Evolutionary conservation across 176 grass and related monocot genomes (phyloP).

Genomic region (Triticum monococcum): DNA sequence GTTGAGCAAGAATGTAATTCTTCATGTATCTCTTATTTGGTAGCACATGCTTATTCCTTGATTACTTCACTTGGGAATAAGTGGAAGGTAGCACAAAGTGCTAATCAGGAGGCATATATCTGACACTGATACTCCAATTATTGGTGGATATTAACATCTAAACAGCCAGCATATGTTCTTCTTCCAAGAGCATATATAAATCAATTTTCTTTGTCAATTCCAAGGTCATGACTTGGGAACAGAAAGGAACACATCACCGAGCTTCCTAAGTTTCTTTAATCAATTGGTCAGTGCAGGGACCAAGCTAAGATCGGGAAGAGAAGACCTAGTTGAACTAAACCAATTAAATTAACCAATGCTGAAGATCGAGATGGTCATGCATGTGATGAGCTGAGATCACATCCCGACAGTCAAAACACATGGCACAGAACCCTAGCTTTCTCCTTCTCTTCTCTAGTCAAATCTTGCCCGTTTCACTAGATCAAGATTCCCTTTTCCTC

Average conservation of each 20-base stretch:
- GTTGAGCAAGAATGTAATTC: background rate
- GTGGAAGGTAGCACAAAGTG: background rate
- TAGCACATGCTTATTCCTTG: background rate
- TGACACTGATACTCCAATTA: slow-evolving; percentile 12
- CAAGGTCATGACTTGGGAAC: background rate
- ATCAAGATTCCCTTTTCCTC: slow-evolving; percentile 43
- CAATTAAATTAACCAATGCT: background rate
- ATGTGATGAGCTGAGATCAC: slow-evolving; percentile 18
- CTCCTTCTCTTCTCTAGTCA: slow-evolving; percentile 28
- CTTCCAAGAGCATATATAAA: background rate
- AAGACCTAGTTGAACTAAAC: background rate
- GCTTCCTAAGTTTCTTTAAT: background rate
- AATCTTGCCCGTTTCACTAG: slow-evolving; percentile 15
- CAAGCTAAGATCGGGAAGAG: background rate
- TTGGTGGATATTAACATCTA: background rate
- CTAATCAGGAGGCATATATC: background rate
- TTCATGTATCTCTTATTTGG: background rate
- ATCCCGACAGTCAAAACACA: slow-evolving; percentile 26
- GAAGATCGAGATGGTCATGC: background rate
- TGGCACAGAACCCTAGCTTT: slow-evolving; percentile 11
- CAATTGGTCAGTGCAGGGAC: background rate
- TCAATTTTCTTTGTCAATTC: background rate
- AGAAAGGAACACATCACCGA: background rate
- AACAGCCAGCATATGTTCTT: slow-evolving; percentile 4
- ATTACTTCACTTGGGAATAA: background rate